Percentiles rank a stretch among this genome's conserved stretches.
Evolutionary conservation across 495 filamentous ascomycete genomes (phyloP).

Genomic region (Neohortaea acidophila): DNA sequence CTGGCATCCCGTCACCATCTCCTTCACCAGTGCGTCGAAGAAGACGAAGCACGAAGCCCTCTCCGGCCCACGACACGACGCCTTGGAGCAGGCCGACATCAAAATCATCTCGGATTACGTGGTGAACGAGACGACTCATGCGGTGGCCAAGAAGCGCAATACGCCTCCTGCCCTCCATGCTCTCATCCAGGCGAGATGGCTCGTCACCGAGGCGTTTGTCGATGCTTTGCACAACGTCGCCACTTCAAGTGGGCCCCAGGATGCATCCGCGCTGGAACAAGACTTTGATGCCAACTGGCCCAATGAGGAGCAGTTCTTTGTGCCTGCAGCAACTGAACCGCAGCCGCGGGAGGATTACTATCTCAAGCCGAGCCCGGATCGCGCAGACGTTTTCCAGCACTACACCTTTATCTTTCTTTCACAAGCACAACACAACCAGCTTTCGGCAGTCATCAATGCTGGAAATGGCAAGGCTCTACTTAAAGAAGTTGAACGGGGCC

Average conservation of each 20-base stretch:
- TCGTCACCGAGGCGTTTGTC: conserved; percentile 60
- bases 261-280: conserved; percentile 49
- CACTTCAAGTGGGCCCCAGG: conserved; percentile 24
- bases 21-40: conserved; percentile 66
- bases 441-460: conserved; percentile 56
- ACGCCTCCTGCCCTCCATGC: conserved; percentile 71
- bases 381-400: conserved; percentile 63
- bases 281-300: conserved; percentile 81
- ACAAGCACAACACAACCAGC: conserved; percentile 56
- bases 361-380: conserved; percentile 51
- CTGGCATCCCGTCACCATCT: conserved; percentile 70
- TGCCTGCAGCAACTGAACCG: conserved; percentile 60
- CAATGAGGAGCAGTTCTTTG: conserved; percentile 51
- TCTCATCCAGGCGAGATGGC: conserved; percentile 66
- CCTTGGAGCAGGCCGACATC: conserved; percentile 69
- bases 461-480: conserved; percentile 71
- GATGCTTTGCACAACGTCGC: conserved; percentile 29
- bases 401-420: conserved; percentile 85
- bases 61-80: conserved; percentile 34
- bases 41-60: conserved; percentile 49
- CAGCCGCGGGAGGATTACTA: conserved; percentile 41
- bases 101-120: conserved; percentile 66
- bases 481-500: conserved; percentile 39
- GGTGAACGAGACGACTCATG: conserved; percentile 59
- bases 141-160: conserved; percentile 80